A percentile compares a stretch with the other conserved stretches of the same genome.
Conservation (phyloP, 257 asterid genomes). For the Ocimum tenuiflorum region DNA sequence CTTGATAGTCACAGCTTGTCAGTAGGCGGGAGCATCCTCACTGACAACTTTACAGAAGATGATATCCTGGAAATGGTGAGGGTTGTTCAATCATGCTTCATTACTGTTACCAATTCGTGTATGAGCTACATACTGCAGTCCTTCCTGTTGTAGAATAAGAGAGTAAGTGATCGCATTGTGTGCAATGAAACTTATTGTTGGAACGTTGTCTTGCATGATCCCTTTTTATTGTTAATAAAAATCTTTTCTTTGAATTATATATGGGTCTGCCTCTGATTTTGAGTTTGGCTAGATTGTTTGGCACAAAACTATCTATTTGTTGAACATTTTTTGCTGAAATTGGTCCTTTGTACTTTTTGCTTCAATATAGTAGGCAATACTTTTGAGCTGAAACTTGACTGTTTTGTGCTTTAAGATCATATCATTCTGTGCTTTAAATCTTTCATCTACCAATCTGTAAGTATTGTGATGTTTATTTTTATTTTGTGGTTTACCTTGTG, state of each 20-base stretch:
- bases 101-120: slow-evolving; percentile 2
- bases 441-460: background rate
- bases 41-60: slow-evolving; percentile 69
- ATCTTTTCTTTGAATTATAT: background rate
- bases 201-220: background rate
- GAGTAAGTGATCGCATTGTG: slow-evolving; percentile 3
- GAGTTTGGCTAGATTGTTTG: background rate
- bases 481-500: slow-evolving; percentile 8
- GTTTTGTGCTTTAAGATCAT: background rate
- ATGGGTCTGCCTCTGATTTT: background rate
- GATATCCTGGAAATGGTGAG: slow-evolving; percentile 84
- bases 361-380: background rate
- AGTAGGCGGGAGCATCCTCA: slow-evolving; percentile 43
- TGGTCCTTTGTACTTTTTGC: background rate
- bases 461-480: slow-evolving; percentile 4
- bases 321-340: background rate
- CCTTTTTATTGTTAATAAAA: background rate
- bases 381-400: background rate
- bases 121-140: slow-evolving; percentile 10
- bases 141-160: background rate
- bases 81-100: slow-evolving; percentile 25
- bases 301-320: background rate
- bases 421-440: background rate
- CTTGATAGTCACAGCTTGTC: slow-evolving; percentile 44
- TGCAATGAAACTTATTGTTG: background rate